These are phyloP conservation scores for Arabis alpina DNA, from an alignment of 345 rosid genomes.

Conservation along the genomic window DNA sequence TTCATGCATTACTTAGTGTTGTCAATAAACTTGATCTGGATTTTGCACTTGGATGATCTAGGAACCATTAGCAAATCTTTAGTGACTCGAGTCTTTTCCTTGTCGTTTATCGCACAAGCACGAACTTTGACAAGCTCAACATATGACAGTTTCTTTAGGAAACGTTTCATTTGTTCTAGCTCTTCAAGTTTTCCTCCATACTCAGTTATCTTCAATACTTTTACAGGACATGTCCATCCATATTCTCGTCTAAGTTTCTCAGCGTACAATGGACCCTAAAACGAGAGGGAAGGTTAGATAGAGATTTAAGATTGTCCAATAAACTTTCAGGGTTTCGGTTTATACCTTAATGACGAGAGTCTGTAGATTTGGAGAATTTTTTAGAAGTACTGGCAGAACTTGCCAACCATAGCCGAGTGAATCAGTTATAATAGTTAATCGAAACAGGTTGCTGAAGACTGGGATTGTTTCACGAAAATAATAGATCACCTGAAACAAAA, in stretches of 20 bases:
- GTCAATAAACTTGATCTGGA: neutral
- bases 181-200: neutral
- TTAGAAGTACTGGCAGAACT: no score
- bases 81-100: neutral
- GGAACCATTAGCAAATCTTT: slow-evolving; percentile 3
- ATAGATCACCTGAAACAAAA: neutral
- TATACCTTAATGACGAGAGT: no score
- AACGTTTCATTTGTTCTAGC: neutral
- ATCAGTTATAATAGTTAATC: neutral
- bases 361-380: no score
- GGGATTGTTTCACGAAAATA: neutral
- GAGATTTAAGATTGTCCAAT: neutral
- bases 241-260: neutral
- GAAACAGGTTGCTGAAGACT: neutral
- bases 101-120: neutral
- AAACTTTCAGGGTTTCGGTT: neutral
- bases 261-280: slow-evolving; percentile 2
- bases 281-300: neutral
- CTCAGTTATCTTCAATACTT: slow-evolving; percentile 19
- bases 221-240: neutral
- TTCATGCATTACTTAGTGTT: no score
- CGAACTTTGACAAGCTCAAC: slow-evolving; percentile 14
- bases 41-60: neutral
- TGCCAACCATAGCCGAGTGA: no score
- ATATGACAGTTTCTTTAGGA: neutral